These are phyloP conservation scores for Apiotrichum sp. DNA, from an alignment of 1,284 basidiomycete species.

Conservation along the genomic window DNA sequence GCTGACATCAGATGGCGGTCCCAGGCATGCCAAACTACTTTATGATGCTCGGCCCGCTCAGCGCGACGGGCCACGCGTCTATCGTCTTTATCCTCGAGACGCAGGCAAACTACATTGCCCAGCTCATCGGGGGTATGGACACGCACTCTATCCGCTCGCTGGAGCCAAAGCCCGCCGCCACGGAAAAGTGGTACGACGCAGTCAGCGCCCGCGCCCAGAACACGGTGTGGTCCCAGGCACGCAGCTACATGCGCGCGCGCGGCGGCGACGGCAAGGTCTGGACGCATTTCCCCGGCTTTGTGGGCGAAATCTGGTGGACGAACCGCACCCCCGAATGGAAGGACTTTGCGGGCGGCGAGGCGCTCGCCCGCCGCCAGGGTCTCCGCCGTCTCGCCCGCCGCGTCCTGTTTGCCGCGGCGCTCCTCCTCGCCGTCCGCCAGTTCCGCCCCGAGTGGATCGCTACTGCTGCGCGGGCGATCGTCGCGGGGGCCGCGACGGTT, in stretches of 20 bases:
- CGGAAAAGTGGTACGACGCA: background rate
- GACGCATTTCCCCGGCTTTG: slow-evolving; percentile 6
- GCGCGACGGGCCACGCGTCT: slow-evolving; percentile 5
- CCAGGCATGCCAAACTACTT: slow-evolving; percentile 20
- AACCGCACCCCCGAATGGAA: slow-evolving; percentile 4
- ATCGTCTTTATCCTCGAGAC: slow-evolving; percentile 5
- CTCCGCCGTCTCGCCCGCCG: background rate
- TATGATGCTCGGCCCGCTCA: slow-evolving; percentile 13
- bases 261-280: slow-evolving; percentile 9
- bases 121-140: slow-evolving; percentile 1
- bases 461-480: background rate
- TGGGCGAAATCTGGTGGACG: slow-evolving; percentile 1
- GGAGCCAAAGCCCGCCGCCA: background rate
- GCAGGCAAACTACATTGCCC: slow-evolving; percentile 3
- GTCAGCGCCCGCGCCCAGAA: background rate
- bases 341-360: slow-evolving; percentile 1
- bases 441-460: background rate
- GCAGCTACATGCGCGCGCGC: slow-evolving; percentile 7
- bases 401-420: background rate
- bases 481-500: background rate
- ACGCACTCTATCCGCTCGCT: background rate
- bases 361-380: background rate
- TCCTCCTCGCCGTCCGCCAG: background rate
- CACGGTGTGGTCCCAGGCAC: slow-evolving; percentile 1
- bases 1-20: background rate